Percentiles rank a stretch among this genome's conserved stretches.
These are phyloP conservation scores for Elaeis guineensis DNA, from an alignment of 176 grass and related monocot genomes.

Conservation along the genomic window DNA sequence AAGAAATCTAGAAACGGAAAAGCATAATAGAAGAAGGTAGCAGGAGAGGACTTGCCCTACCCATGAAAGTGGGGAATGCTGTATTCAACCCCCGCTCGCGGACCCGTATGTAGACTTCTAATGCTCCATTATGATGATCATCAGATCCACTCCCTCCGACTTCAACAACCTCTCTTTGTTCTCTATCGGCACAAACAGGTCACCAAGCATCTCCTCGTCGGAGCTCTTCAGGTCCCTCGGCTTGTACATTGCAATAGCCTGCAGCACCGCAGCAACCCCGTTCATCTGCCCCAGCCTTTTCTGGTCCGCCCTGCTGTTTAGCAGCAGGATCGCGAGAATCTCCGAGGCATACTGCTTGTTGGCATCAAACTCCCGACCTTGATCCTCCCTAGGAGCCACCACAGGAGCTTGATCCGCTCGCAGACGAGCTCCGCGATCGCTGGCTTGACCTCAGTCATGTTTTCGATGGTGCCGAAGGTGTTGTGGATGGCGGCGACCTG, in stretches of 20 bases:
- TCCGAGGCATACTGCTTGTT: slow-evolving; percentile 96
- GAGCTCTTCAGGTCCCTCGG: slow-evolving; percentile 76
- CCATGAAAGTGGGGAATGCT: no score
- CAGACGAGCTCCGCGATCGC: no score
- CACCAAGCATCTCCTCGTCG: slow-evolving; percentile 95
- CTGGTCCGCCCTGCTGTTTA: slow-evolving; percentile 76
- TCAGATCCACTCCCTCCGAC: slow-evolving; percentile 84
- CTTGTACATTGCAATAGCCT: slow-evolving; percentile 92
- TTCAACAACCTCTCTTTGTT: slow-evolving; percentile 78
- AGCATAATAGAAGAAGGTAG: no score
- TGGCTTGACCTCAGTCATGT: slow-evolving; percentile 55
- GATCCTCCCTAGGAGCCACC: slow-evolving; percentile 69
- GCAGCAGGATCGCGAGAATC: slow-evolving; percentile 81
- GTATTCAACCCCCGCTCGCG: slow-evolving; percentile 58
- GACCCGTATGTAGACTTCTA: slow-evolving; percentile 82
- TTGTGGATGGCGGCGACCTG: slow-evolving; percentile 65
- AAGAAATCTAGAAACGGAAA: no score
- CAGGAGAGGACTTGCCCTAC: no score
- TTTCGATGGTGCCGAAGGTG: slow-evolving; percentile 74
- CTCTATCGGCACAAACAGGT: slow-evolving; percentile 80
- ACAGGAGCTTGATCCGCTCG: slow-evolving; percentile 66
- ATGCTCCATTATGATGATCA: slow-evolving; percentile 99
- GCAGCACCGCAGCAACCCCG: slow-evolving; percentile 68
- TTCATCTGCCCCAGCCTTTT: slow-evolving; percentile 82
- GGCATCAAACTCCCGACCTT: slow-evolving; percentile 80